Conservation (phyloP, 1,284 basidiomycete genomes). For the Cryptococcus sp. region DNA sequence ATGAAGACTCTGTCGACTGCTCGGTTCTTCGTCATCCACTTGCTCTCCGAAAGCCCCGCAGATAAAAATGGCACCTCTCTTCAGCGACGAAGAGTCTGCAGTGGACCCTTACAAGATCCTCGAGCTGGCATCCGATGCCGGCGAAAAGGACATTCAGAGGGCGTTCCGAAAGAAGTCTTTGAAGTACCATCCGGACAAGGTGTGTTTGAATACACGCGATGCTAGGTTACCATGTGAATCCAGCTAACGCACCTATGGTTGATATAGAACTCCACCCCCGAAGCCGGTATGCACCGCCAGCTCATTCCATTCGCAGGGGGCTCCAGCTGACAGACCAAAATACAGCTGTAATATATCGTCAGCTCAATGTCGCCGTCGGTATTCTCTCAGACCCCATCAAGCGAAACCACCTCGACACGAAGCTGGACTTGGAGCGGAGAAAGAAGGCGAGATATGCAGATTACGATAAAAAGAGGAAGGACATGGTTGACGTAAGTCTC, state of each 20-base stretch:
- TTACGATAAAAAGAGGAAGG: conserved; percentile 75
- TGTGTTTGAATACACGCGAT: conserved; percentile 48
- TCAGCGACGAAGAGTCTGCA: conserved; percentile 49
- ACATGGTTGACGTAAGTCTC: conserved; percentile 58
- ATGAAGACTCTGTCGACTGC: not conserved
- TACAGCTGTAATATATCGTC: conserved; percentile 76
- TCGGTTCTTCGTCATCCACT: not conserved
- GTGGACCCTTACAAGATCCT: conserved; percentile 74
- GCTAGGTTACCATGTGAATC: not conserved
- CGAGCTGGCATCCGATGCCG: conserved; percentile 62
- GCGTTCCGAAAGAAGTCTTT: conserved; percentile 78
- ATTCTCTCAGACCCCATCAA: conserved; percentile 77
- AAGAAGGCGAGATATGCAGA: conserved; percentile 68
- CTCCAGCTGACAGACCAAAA: not conserved
- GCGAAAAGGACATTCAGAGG: conserved; percentile 75
- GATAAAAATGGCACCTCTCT: conserved; percentile 36
- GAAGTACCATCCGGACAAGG: conserved; percentile 84
- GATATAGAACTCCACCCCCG: conserved; percentile 21
- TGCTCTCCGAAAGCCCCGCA: not conserved
- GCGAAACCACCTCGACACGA: conserved; percentile 76
- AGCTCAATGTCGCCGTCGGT: conserved; percentile 79
- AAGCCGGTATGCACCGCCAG: conserved; percentile 16
- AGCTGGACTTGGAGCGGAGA: conserved; percentile 67
- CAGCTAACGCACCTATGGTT: not conserved
- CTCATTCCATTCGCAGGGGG: not conserved